Evolutionary conservation across 306 rosid genomes (phyloP), one percentile per base, ranked within the genome.

Genomic region (Prunus mume): DNA sequence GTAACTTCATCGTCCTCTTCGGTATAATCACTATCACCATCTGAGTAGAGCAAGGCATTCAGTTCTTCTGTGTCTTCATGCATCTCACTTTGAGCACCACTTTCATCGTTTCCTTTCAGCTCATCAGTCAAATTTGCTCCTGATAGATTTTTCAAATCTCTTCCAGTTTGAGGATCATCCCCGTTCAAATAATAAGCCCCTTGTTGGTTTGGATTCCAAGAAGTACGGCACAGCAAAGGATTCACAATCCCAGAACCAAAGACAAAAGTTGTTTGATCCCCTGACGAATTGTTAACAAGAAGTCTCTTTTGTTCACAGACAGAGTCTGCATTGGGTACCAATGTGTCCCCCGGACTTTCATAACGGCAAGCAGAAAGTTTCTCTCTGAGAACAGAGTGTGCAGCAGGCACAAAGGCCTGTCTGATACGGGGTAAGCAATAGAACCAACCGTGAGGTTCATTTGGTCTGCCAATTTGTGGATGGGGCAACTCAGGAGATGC

Each of bases 31-130:
- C 72, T 72, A 22, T 78, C 91, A 24, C 92, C 87, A 14, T 91
- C 97, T 0, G 99, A 96, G 85, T 90, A 91, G 43, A 96, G 97
- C 79, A 96, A 83, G 9, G 99, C 99, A 74, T 96, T 83, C 66
- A 96, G 91, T 79, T 96, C 99, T 72, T 96, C 98, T 0, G 99
- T 87, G 81, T 96, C 97, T 75, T 93, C 98, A 27, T 84, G 98
- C 96, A 95, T 90, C 88, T 92, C 98, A 22, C 96, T 91, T 74
- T 90, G 85, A 34, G 58, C 79, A n/a, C 79, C 91, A 14, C 57
- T 78, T 71, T 75, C 89, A 51, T 76, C 86, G 45, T 74, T 89
- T 61, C 82, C 88, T 62, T 72, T 82, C 30, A 65, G 83, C 66
- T 89, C 90, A 45, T 80, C 84, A 1, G 81, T 83, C 78, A 85